phyloP scores from a whole-genome alignment of 164 flowering plant genomes.

The Sedum album region DNA sequence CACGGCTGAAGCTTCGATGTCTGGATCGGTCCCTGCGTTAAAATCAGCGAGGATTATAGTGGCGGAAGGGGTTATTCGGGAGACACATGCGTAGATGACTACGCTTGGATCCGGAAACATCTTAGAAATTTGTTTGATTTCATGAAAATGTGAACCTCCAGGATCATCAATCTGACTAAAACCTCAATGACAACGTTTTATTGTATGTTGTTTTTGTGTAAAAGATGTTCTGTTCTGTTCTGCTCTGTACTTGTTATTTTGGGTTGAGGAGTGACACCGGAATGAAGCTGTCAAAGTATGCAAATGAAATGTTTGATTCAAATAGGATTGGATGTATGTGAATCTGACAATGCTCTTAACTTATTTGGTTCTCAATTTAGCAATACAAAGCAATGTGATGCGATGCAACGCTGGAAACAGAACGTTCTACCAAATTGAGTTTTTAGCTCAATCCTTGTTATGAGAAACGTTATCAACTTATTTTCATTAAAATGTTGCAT shows the following conservation, averaged over 20 bases:
- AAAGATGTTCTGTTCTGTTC: background rate
- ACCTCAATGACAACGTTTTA: no score
- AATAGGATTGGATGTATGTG: background rate
- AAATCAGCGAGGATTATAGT: background rate
- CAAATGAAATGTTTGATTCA: background rate
- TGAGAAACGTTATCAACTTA: no score
- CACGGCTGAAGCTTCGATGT: background rate
- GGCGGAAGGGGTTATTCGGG: background rate
- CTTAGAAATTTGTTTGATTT: background rate
- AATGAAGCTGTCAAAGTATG: background rate
- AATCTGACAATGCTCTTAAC: background rate
- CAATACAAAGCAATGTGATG: background rate
- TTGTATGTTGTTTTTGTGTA: no score
- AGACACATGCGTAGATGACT: background rate
- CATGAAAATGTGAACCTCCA: background rate
- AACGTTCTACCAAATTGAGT: no score
- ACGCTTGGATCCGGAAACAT: constrained; percentile 1
- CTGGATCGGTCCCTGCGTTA: background rate
- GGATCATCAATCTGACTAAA: background rate
- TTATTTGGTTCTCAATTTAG: background rate
- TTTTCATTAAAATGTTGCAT: no score
- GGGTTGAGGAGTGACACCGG: background rate
- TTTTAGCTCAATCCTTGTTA: no score
- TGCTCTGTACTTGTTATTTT: background rate
- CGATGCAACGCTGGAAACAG: no score